These are phyloP conservation scores for Antrodiella citrinella DNA, from an alignment of 768 basidiomycete genomes.

Conservation along the genomic window DNA sequence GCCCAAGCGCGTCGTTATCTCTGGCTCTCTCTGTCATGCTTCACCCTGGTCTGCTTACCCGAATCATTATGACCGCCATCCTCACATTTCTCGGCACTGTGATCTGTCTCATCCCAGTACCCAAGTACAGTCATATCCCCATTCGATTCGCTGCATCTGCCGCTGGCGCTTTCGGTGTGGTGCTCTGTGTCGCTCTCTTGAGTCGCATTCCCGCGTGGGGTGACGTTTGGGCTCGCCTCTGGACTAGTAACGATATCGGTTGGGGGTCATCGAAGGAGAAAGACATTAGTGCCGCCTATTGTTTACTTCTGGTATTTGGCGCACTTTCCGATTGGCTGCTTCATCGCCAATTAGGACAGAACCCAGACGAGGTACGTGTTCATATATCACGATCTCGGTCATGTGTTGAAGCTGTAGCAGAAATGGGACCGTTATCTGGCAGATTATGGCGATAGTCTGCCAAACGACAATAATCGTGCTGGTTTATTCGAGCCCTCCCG, in stretches of 20 bases:
- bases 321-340: conserved; percentile 48
- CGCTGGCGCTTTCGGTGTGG: conserved; percentile 49
- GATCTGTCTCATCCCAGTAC: conserved; percentile 38
- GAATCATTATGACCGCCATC: conserved; percentile 35
- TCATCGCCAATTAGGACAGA: conserved; percentile 47
- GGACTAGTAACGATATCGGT: conserved; percentile 34
- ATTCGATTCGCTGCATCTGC: conserved; percentile 46
- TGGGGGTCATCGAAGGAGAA: conserved; percentile 55
- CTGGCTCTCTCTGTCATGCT: conserved; percentile 46
- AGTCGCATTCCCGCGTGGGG: conserved; percentile 45
- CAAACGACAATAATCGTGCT: conserved; percentile 37
- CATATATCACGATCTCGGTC: neutral
- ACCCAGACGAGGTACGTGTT: conserved; percentile 53
- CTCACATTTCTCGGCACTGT: conserved; percentile 30
- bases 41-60: conserved; percentile 43
- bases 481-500: conserved; percentile 49
- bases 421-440: conserved; percentile 67
- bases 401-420: conserved; percentile 22
- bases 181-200: conserved; percentile 47
- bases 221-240: conserved; percentile 55
- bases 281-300: conserved; percentile 50
- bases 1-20: conserved; percentile 38
- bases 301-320: conserved; percentile 42
- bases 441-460: conserved; percentile 46
- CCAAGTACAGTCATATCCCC: conserved; percentile 34